These are phyloP conservation scores for Stephanocyclus meneghinianus DNA, from an alignment of 352 stramenopile genomes.

Conservation along the genomic window DNA sequence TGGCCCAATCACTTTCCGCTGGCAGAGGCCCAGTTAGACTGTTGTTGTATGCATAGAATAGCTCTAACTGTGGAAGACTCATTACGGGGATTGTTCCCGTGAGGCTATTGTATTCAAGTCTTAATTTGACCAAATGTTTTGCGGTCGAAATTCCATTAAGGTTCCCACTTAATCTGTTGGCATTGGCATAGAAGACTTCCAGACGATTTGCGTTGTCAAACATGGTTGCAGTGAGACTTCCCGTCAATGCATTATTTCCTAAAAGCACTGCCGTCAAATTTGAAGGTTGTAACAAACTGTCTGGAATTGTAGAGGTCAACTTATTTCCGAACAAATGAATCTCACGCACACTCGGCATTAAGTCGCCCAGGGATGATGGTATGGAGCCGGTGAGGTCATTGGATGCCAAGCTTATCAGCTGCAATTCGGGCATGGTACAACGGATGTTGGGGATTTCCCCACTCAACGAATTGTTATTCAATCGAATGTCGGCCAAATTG, in stretches of 20 bases:
- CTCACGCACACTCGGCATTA: conserved; percentile 14
- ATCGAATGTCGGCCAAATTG: conserved; percentile 12
- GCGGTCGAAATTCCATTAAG: conserved; percentile 3
- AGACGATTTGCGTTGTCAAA: conserved; percentile 17
- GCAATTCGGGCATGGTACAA: conserved; percentile 26
- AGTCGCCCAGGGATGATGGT: not conserved
- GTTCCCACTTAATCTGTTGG: conserved; percentile 29
- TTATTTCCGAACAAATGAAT: conserved; percentile 30
- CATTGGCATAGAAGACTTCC: conserved; percentile 22
- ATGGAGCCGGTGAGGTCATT: conserved; percentile 22
- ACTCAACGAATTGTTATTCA: conserved; percentile 27
- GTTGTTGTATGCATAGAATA: conserved; percentile 30
- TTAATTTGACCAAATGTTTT: conserved; percentile 26
- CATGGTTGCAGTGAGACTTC: conserved; percentile 19
- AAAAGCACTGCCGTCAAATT: conserved; percentile 25
- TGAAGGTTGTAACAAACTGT: conserved; percentile 23
- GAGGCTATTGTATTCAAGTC: conserved; percentile 33
- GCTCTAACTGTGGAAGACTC: conserved; percentile 5
- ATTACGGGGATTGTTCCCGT: conserved; percentile 21
- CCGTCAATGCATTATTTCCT: conserved; percentile 22
- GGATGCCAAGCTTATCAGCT: conserved; percentile 15
- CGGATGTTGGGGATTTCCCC: conserved; percentile 3
- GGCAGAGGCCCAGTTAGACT: conserved; percentile 12
- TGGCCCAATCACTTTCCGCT: not conserved
- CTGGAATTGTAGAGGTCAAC: conserved; percentile 23